These are phyloP conservation scores for Aspergillus hancockii DNA, from an alignment of 495 filamentous ascomycete genomes.

Conservation along the genomic window DNA sequence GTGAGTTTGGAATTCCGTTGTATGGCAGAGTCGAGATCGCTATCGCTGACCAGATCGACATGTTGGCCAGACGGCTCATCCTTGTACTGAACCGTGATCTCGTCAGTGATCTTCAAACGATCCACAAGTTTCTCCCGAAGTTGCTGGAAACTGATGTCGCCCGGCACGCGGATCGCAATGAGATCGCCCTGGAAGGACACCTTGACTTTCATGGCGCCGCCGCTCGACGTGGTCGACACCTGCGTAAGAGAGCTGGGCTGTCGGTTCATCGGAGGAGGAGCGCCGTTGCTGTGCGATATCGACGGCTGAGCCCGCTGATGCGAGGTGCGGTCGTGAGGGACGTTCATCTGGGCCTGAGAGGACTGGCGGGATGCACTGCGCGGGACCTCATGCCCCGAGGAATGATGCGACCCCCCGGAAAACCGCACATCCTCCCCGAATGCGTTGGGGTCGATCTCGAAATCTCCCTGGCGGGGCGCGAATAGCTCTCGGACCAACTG, in stretches of 20 bases:
- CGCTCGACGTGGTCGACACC: constrained; percentile 55
- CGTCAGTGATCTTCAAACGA: constrained; percentile 71
- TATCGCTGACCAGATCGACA: constrained; percentile 71
- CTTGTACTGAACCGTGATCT: constrained; percentile 78
- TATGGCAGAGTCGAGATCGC: constrained; percentile 78
- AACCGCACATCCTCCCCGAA: constrained; percentile 68
- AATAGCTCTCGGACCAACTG: constrained; percentile 87
- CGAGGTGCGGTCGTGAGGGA: constrained; percentile 57
- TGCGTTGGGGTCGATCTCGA: constrained; percentile 77
- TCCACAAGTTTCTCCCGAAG: constrained; percentile 81
- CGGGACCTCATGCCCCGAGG: constrained; percentile 55
- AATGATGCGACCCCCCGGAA: constrained; percentile 71
- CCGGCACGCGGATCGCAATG: constrained; percentile 85
- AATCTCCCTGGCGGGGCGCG: constrained; percentile 84
- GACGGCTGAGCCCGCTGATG: constrained; percentile 59
- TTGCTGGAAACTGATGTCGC: constrained; percentile 72
- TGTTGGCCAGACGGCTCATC: constrained; percentile 79
- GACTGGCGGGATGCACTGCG: constrained; percentile 71
- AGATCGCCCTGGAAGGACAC: constrained; percentile 88
- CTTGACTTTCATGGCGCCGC: constrained; percentile 80
- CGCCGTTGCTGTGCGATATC: constrained; percentile 39
- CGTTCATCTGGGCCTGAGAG: constrained; percentile 69
- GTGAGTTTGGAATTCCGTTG: constrained; percentile 84
- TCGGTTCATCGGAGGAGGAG: constrained; percentile 61
- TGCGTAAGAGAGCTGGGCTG: constrained; percentile 75